Conservation (phyloP, 106 monocot genomes). For the Allium fistulosum region DNA sequence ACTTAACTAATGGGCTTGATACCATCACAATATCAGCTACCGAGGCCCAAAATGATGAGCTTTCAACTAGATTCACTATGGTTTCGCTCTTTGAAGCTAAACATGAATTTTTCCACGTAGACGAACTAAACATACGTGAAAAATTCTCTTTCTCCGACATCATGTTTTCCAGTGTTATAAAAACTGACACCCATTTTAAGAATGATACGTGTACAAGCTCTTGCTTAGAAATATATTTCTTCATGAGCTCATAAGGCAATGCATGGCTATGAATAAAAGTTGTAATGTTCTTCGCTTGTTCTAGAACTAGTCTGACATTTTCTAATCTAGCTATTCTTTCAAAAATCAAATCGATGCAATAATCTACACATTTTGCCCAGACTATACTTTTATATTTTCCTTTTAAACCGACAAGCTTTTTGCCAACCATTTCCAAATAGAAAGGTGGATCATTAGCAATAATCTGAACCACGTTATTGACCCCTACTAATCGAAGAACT, state of each 20-base stretch:
- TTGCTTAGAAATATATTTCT: slow-evolving; percentile 24
- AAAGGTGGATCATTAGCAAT: slow-evolving; percentile 40
- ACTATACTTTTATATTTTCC: slow-evolving; percentile 42
- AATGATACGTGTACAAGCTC: slow-evolving; percentile 36
- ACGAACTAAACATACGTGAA: slow-evolving; percentile 43
- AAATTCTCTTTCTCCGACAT: slow-evolving; percentile 52
- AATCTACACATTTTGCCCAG: slow-evolving; percentile 53
- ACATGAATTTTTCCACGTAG: slow-evolving; percentile 29
- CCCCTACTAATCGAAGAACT: slow-evolving; percentile 60
- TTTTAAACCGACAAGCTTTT: slow-evolving; percentile 21
- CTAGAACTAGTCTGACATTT: slow-evolving; percentile 42
- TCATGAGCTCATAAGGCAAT: slow-evolving; percentile 38
- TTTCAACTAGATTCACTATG: slow-evolving; percentile 33
- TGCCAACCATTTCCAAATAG: slow-evolving; percentile 53
- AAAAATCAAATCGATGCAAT: slow-evolving; percentile 65
- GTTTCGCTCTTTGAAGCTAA: slow-evolving; percentile 39
- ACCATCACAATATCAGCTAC: slow-evolving; percentile 43
- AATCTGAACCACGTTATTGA: slow-evolving; percentile 59
- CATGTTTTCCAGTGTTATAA: slow-evolving; percentile 51
- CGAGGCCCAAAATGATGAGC: slow-evolving; percentile 54
- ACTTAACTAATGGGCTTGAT: slow-evolving; percentile 41
- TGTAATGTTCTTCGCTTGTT: slow-evolving; percentile 38
- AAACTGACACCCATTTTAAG: slow-evolving; percentile 35
- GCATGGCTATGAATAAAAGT: slow-evolving; percentile 58
- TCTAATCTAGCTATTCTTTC: slow-evolving; percentile 43